A percentile compares a stretch with the other conserved stretches of the same genome.
These are phyloP conservation scores for Aspergillus jensenii DNA, from an alignment of 2,329 filamentous ascomycete species.

Conservation along the genomic window DNA sequence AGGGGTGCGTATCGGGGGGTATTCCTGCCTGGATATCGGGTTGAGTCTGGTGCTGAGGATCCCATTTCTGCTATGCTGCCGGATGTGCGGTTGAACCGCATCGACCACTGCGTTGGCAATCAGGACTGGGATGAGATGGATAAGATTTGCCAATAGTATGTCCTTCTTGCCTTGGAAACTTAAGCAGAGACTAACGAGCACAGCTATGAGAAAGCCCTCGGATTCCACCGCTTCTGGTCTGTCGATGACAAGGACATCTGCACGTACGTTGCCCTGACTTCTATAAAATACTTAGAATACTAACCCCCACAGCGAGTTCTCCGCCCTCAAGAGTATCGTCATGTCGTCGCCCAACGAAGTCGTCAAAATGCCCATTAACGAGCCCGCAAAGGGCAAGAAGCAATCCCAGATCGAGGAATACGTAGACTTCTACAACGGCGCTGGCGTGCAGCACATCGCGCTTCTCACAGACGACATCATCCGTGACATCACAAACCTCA, in stretches of 20 bases:
- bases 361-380: conserved; percentile 99
- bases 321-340: conserved; percentile 82
- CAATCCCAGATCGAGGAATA: conserved; percentile 94
- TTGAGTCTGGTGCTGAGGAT: conserved; percentile 49
- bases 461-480: conserved; percentile 81
- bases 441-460: conserved; percentile 92
- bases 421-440: conserved; percentile 83
- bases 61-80: conserved; percentile 56
- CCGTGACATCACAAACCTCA: conserved; percentile 70
- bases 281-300: neutral
- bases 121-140: conserved; percentile 93
- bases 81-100: conserved; percentile 65
- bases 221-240: conserved; percentile 96
- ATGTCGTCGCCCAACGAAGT: conserved; percentile 82
- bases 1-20: conserved; percentile 67
- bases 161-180: neutral
- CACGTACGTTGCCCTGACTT: conserved; percentile 46
- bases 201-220: conserved; percentile 82
- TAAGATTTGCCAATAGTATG: conserved; percentile 58
- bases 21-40: conserved; percentile 81
- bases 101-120: conserved; percentile 98
- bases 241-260: conserved; percentile 92
- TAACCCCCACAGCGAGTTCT: conserved; percentile 64
- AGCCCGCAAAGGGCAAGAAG: conserved; percentile 85
- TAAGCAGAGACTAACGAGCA: conserved; percentile 1